Evolutionary conservation across 2,329 filamentous ascomycete genomes (phyloP).

Genomic region (Fonsecaea pugnacius): DNA sequence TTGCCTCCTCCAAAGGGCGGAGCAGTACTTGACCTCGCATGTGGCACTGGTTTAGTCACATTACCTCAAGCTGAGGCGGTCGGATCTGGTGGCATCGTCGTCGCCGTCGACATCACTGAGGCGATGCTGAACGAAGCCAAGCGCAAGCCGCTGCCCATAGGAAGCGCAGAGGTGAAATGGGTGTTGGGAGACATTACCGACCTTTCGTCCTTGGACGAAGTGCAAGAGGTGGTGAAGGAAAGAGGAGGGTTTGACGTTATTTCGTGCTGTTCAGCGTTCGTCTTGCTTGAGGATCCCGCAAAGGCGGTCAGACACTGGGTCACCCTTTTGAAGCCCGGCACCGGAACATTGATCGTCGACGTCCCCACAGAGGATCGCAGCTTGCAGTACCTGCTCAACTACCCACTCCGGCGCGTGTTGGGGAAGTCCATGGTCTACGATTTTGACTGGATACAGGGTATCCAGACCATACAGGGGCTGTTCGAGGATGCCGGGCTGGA

Average conservation of each 20-base stretch:
- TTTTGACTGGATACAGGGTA: conserved; percentile 18
- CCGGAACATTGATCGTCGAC: conserved; percentile 31
- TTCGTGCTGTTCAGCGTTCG: conserved; percentile 29
- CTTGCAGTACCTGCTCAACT: conserved; percentile 23
- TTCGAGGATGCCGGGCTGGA: conserved; percentile 23
- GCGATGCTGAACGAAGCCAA: conserved; percentile 48
- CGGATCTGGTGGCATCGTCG: conserved; percentile 44
- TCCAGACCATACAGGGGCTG: conserved; percentile 22
- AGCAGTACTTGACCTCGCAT: conserved; percentile 52
- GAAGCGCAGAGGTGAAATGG: conserved; percentile 14
- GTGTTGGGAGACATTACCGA: conserved; percentile 19
- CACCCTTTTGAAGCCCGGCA: conserved; percentile 17
- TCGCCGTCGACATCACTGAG: conserved; percentile 49
- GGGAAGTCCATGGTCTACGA: conserved; percentile 13
- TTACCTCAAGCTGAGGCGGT: conserved; percentile 47
- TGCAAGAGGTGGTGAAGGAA: conserved; percentile 12
- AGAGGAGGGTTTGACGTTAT: conserved; percentile 25
- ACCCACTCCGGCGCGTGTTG: conserved; percentile 17
- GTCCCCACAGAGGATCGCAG: conserved; percentile 26
- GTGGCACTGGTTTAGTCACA: conserved; percentile 51
- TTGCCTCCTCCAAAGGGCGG: conserved; percentile 42
- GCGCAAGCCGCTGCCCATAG: conserved; percentile 4
- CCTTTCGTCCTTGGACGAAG: conserved; percentile 12
- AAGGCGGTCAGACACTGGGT: conserved; percentile 24
- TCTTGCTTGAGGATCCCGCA: conserved; percentile 23